phyloP scores from a whole-genome alignment of 176 grass and related monocot species.

The Paspalum vaginatum region DNA sequence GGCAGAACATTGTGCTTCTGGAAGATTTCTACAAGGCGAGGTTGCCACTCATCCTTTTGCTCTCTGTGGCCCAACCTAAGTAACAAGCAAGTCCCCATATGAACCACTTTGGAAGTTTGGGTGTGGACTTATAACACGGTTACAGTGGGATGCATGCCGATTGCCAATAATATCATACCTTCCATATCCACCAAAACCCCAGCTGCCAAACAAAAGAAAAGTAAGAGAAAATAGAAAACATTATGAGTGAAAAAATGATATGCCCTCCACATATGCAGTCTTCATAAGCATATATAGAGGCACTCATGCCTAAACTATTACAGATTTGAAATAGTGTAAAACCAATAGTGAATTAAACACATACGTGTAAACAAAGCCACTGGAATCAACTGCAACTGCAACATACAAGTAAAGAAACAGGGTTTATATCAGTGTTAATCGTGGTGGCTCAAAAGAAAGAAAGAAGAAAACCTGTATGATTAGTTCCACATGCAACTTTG shows the following conservation, averaged over 20 bases:
- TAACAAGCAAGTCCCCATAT: slow-evolving; percentile 25
- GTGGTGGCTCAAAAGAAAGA: slow-evolving; percentile 22
- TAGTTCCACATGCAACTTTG: slow-evolving; percentile 96
- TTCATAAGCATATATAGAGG: slow-evolving; percentile 43
- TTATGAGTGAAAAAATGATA: slow-evolving; percentile 28
- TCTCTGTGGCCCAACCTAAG: slow-evolving; percentile 95
- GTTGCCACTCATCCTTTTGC: slow-evolving; percentile 96
- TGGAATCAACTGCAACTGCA: slow-evolving; percentile 97
- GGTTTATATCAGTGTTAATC: slow-evolving; percentile 32
- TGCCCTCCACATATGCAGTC: slow-evolving; percentile 3
- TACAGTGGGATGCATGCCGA: slow-evolving; percentile 1
- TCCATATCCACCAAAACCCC: slow-evolving; percentile 99
- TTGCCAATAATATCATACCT: slow-evolving; percentile 52
- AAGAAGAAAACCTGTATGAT: slow-evolving; percentile 82
- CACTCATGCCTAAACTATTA: background rate
- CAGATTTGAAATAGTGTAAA: slow-evolving; percentile 13
- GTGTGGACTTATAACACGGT: background rate
- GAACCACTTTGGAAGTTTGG: background rate
- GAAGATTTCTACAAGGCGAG: slow-evolving; percentile 88
- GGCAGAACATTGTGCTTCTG: slow-evolving; percentile 87
- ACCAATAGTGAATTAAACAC: slow-evolving; percentile 39
- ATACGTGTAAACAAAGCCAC: slow-evolving; percentile 99
- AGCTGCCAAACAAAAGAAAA: slow-evolving; percentile 58
- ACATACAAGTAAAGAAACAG: slow-evolving; percentile 44
- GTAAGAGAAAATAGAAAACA: slow-evolving; percentile 28